Evolutionary conservation across 768 basidiomycete species (phyloP), one percentile per base, ranked within the genome.

Genomic region (Ramaria sp.): DNA sequence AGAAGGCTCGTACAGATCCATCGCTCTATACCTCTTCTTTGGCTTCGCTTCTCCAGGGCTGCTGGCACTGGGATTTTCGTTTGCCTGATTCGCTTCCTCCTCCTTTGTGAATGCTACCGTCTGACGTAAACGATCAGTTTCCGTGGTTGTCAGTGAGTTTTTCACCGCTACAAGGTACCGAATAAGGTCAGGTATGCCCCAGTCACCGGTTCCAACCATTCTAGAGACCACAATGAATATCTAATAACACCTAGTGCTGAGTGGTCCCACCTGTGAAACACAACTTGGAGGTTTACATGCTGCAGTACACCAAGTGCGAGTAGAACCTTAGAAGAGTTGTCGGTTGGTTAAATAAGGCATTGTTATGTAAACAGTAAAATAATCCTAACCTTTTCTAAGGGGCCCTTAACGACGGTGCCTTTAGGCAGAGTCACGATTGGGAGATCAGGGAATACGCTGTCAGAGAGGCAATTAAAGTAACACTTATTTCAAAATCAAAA

Each of bases 281-380:
- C 78, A 2, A 96, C 73, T 67, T 97, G 93, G 1, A 97, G 75
- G 59, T 97, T 89, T 7, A 97, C 91, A 61, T 94, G 92, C 66
- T 83, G 90, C 17, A 91, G 80, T 11, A 97, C 90, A 11, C 92
- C 95, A 0, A 97, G 71, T 1, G 77, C 78, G 30, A 79, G 72
- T 6, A 92, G 69, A 2, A 91, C 19, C 55, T 57, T 30, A 30
- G 2, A 13, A n/a, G 30, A 9, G 30, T 13, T 37, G 13, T 37
- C 9, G 7, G 9, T 54, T 53, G 27, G 9, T 34, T 12, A 37
- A 15, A 30, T 15, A 51, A 30, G 15, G 43, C n/a, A n/a, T 37
- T 9, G 6, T 12, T 3, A 27, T 27, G 27, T 27, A 13, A 37
- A 6, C 34, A 20, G 31, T 20, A n/a, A n/a, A n/a, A 33, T 46